Conservation (phyloP, 75 land plant genomes). For the Isoetes taiwanensis region DNA sequence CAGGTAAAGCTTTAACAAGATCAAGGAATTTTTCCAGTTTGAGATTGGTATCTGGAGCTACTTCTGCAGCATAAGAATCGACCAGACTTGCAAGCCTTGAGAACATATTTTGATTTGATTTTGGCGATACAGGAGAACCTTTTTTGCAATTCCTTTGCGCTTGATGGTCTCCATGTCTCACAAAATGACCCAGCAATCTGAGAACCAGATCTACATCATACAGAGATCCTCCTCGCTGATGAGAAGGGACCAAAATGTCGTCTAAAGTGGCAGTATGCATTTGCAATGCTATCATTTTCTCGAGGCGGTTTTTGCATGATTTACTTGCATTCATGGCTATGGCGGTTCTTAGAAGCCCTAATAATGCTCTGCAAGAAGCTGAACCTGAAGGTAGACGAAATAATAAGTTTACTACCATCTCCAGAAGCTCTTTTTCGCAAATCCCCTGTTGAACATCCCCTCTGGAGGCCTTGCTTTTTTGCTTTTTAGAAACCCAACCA, state of each 20-base stretch:
- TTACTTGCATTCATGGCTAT: constrained; percentile 31
- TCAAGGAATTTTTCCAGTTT: constrained; percentile 54
- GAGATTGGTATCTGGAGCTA: constrained; percentile 67
- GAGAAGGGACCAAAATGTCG: constrained; percentile 56
- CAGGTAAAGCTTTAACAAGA: constrained; percentile 48
- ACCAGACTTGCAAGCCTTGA: constrained; percentile 42
- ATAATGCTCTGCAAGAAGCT: constrained; percentile 46
- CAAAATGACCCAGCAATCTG: constrained; percentile 46
- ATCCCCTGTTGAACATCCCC: too few species aligned
- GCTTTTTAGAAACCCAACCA: too few species aligned
- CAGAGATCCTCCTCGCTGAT: constrained; percentile 28
- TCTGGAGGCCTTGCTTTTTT: too few species aligned
- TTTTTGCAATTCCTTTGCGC: too few species aligned
- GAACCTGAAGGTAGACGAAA: constrained; percentile 32
- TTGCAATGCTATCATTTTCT: constrained; percentile 75
- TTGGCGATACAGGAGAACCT: too few species aligned
- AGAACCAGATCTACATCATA: constrained; percentile 80
- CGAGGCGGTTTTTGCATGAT: constrained; percentile 36
- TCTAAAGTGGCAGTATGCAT: constrained; percentile 70
- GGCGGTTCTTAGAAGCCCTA: constrained; percentile 46
- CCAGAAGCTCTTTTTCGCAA: constrained; percentile 33
- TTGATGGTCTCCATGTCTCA: too few species aligned
- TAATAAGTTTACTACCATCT: constrained; percentile 45
- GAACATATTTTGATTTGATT: too few species aligned
- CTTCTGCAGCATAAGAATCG: constrained; percentile 69